Percentiles rank a stretch among this genome's conserved stretches.
phyloP scores from a whole-genome alignment of 2,329 filamentous ascomycete genomes.

The Diaporthe humulicola region DNA sequence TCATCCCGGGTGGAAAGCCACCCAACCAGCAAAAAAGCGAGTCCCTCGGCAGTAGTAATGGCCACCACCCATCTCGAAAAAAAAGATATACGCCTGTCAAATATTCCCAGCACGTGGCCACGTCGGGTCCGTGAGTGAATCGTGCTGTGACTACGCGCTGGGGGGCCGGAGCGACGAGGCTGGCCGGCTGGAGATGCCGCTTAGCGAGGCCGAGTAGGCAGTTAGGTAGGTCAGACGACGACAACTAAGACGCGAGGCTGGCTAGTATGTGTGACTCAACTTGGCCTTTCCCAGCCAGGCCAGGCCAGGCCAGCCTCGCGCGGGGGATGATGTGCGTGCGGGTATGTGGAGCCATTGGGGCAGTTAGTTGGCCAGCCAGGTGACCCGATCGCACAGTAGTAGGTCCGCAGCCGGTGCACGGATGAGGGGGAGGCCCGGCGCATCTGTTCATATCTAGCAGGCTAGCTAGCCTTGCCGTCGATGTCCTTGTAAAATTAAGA shows the following conservation, averaged over 20 bases:
- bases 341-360: neutral
- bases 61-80: no score
- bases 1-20: no score
- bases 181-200: neutral
- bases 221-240: neutral
- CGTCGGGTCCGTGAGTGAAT: no score
- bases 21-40: no score
- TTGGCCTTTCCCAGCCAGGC: neutral
- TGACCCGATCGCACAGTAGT: neutral
- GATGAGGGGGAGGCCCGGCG: neutral
- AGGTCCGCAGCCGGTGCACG: neutral
- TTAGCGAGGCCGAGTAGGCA: neutral
- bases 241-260: neutral
- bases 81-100: no score
- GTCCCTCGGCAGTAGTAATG: no score
- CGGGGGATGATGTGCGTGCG: neutral
- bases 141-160: neutral
- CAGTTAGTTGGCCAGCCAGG: neutral
- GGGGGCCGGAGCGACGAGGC: neutral
- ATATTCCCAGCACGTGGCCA: no score
- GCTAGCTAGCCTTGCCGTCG: no score
- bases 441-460: no score
- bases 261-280: neutral
- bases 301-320: constrained; percentile 6
- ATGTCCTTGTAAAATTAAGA: no score